Conservation (phyloP, 306 rosid species). For the Quercus engelmannii region DNA sequence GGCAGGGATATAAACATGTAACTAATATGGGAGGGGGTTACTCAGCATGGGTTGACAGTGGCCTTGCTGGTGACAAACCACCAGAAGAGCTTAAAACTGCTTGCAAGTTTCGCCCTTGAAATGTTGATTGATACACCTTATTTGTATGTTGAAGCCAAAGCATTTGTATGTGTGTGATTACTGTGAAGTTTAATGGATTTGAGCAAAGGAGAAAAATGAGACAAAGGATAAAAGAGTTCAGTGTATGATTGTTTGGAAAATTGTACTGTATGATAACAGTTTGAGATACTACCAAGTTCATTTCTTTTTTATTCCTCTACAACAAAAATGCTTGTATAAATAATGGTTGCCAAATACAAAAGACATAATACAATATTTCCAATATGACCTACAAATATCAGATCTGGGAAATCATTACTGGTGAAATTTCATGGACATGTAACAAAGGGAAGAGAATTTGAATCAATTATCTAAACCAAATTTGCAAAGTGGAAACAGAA, state of each 20-base stretch:
- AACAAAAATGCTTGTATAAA: slow-evolving; percentile 12
- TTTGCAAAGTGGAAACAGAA: slow-evolving; percentile 15
- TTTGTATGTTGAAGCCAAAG: too few species aligned
- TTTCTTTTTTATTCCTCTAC: slow-evolving; percentile 10
- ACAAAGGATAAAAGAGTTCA: too few species aligned
- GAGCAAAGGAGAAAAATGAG: too few species aligned
- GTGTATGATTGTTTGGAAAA: too few species aligned
- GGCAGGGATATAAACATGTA: slow-evolving; percentile 50
- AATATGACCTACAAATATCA: slow-evolving; percentile 12
- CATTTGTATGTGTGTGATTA: too few species aligned
- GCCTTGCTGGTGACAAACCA: slow-evolving; percentile 53
- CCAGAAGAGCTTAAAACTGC: slow-evolving; percentile 30
- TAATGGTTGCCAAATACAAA: slow-evolving; percentile 11
- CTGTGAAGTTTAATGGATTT: too few species aligned
- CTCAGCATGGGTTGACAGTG: slow-evolving; percentile 72
- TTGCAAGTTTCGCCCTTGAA: slow-evolving; percentile 42
- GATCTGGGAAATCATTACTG: not conserved
- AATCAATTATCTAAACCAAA: slow-evolving; percentile 10
- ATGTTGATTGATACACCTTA: not conserved
- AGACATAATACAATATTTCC: slow-evolving; percentile 6
- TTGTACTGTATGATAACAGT: too few species aligned
- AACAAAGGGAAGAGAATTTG: slow-evolving; percentile 15
- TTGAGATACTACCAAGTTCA: too few species aligned
- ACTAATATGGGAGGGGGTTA: slow-evolving; percentile 72
- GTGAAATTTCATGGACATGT: slow-evolving; percentile 11